Evolutionary conservation across 306 rosid genomes (phyloP), one percentile per base, ranked within the genome.

Genomic region (Medicago arabica): DNA sequence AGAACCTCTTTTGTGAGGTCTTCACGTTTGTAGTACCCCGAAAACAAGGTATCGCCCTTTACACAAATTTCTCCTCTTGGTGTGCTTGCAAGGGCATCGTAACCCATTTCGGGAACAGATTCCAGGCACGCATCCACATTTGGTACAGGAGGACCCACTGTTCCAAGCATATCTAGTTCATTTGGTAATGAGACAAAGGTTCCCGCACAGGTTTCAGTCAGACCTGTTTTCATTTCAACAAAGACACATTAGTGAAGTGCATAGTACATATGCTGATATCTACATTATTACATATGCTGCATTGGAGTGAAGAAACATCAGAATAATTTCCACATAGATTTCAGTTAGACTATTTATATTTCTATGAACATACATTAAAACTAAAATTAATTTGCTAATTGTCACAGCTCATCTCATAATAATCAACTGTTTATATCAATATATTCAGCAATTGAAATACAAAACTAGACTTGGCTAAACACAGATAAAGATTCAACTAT

Each of bases 141-240:
- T 40, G 99, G 99, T 40, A 95, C 92, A 6, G 99, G 99, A 78
- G 99, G 99, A 41, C 99, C 99, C 70, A 95, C 99, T 0, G 99
- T 90, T 59, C 97, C 97, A 64, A 95, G 89, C 99, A 95, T 95
- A 34, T 58, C 58, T 43, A 84, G 28, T 81, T 92, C 97, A 84
- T 95, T 74, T 75, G 99, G 99, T 31, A 92, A 76, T 3, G 98
- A 84, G 67, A 95, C 99, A 74, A 95, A 95, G 79, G 99, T 87
- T 67, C 99, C 99, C 49, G 90, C 98, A 77, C 97, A 90, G 62
- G 97, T 95, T 89, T 95, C 99, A 9, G 99, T 92, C 77, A 95
- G 80, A 86, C 99, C 99, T 95, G 44, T 81, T 90, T 39, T 16
- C 67, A 57, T 69, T 71, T 57, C 46, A 47, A 88, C 40, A 67